These are phyloP conservation scores for Xanthoceras sorbifolium DNA, from an alignment of 345 rosid genomes.

Conservation along the genomic window DNA sequence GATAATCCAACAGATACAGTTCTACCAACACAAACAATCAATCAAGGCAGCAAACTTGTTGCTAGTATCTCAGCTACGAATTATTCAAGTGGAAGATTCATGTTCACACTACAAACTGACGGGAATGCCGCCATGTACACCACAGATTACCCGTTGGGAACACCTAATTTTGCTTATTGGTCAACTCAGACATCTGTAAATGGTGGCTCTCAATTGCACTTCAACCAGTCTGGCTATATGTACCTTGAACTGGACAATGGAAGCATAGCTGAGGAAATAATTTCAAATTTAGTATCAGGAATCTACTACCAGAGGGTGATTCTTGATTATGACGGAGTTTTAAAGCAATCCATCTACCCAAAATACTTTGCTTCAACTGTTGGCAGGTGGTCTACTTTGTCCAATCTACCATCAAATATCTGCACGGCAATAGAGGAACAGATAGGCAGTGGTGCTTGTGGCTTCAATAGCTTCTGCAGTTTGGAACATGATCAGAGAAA, in stretches of 20 bases:
- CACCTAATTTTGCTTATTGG: slow-evolving; percentile 34
- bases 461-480: slow-evolving; percentile 36
- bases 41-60: slow-evolving; percentile 15
- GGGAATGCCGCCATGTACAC: slow-evolving; percentile 42
- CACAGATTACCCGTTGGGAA: slow-evolving; percentile 20
- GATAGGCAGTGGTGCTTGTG: slow-evolving; percentile 31
- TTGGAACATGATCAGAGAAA: slow-evolving; percentile 15
- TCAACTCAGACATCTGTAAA: slow-evolving; percentile 10
- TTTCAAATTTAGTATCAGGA: not conserved
- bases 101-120: slow-evolving; percentile 31
- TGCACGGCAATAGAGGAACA: not conserved
- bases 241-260: slow-evolving; percentile 12
- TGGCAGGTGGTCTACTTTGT: slow-evolving; percentile 13
- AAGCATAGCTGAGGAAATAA: not conserved
- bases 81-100: slow-evolving; percentile 42
- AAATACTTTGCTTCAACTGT: not conserved
- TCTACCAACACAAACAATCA: slow-evolving; percentile 45
- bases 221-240: slow-evolving; percentile 27
- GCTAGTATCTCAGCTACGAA: slow-evolving; percentile 34
- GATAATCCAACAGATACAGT: slow-evolving; percentile 53
- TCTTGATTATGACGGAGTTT: slow-evolving; percentile 31
- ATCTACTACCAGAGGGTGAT: slow-evolving; percentile 23
- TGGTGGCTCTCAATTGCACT: slow-evolving; percentile 21
- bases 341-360: slow-evolving; percentile 26
- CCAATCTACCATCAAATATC: slow-evolving; percentile 25